Evolutionary conservation across 2,329 filamentous ascomycete species (phyloP), one percentile per base, ranked within the genome.

Genomic region (Zasmidium angulare): DNA sequence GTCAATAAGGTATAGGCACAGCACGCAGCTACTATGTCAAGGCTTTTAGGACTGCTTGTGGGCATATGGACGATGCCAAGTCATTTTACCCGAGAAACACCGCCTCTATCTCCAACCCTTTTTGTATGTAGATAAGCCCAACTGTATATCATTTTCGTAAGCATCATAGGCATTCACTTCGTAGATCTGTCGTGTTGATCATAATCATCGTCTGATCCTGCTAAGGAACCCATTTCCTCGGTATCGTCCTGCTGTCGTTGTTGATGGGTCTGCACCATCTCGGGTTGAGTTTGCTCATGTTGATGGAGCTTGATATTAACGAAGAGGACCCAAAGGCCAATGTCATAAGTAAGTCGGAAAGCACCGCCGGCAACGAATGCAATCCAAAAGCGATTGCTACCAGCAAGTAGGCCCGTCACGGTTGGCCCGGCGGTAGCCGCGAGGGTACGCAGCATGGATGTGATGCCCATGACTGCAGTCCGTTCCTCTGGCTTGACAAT

Each of bases 391-490:
- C 73, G 72, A 12, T 81, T 72, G 20, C 71, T 77, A 2, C 78
- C 81, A 0, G 84, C 84, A 14, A 87, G 70, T 0, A 81, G 63
- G 0, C 85, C 85, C 0, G 85, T 87, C 1, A 86, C 68, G 0
- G 75, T 81, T 0, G 85, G 84, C 0, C 85, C 79, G 0, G 77
- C 70, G 58, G 78, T 85, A 61, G 84, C 80, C 0, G 85, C 84
- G 11, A 89, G 67, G 0, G 85, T 89, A 6, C 86, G 77, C 24
- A 88, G 60, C 68, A 85, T 84, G 50, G 77, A 79, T 0, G 86
- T 88, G 64, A 89, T 86, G 12, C 87, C 87, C 84, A 89, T 86
- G n/a, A 87, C 85, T 0, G 86, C 86, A 0, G 87, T 89, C 1
- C 86, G 77, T 72, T 89, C 87, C 55, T 84, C 81, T 0, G 86